Conservation (phyloP, 768 basidiomycete genomes). For the Boletus rufocinnamomeus region DNA sequence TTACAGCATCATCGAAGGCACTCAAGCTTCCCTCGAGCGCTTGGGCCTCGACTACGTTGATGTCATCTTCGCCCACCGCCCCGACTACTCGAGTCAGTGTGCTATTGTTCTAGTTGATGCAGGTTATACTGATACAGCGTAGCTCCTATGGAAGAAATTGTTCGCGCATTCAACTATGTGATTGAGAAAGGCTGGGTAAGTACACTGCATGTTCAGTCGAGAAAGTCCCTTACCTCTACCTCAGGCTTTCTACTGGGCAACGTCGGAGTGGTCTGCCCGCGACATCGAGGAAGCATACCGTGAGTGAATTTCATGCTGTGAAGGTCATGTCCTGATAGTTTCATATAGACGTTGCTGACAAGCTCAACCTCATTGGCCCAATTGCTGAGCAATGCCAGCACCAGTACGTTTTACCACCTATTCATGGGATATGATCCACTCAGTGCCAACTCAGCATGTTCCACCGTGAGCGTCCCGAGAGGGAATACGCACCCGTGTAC, state of each 20-base stretch:
- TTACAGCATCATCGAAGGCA: constrained; percentile 54
- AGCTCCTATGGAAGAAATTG: constrained; percentile 54
- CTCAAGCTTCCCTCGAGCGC: constrained; percentile 50
- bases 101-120: background rate
- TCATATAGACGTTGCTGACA: constrained; percentile 47
- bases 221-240: background rate
- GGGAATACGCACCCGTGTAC: constrained; percentile 50
- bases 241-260: constrained; percentile 49
- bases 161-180: constrained; percentile 58
- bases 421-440: background rate
- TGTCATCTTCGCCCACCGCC: constrained; percentile 51
- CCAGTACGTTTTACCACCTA: constrained; percentile 30
- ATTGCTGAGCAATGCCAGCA: constrained; percentile 55
- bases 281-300: constrained; percentile 49
- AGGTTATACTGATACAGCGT: constrained; percentile 5
- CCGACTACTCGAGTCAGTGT: constrained; percentile 39
- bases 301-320: constrained; percentile 9
- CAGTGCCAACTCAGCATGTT: constrained; percentile 42
- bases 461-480: constrained; percentile 55
- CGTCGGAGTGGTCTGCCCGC: constrained; percentile 57
- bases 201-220: background rate
- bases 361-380: constrained; percentile 51
- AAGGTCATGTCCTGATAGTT: background rate
- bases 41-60: constrained; percentile 58
- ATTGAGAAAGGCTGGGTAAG: constrained; percentile 51